phyloP scores from a whole-genome alignment of 208 protist species.

The Novymonas esmeraldas region DNA sequence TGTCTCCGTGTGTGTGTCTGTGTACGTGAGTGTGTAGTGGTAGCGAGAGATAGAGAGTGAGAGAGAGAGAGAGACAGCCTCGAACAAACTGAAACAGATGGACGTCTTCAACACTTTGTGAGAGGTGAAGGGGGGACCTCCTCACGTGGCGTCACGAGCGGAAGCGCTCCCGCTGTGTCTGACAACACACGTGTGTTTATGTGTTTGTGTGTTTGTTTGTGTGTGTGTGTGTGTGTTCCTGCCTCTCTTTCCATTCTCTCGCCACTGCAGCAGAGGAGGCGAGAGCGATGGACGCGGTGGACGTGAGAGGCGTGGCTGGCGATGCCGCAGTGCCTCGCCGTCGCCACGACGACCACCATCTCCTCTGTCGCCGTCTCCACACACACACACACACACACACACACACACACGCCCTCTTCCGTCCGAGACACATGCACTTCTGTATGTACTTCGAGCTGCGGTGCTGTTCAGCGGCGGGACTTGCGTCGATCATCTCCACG shows the following conservation, averaged over 20 bases:
- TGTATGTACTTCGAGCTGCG: background rate
- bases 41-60: too few species aligned
- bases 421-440: background rate
- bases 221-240: background rate
- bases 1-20: background rate
- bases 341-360: background rate
- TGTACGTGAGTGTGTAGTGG: background rate
- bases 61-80: too few species aligned
- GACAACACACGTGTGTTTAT: background rate
- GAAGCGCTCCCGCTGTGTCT: background rate
- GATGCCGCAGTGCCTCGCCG: too few species aligned
- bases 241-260: background rate
- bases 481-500: too few species aligned
- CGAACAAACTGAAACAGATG: too few species aligned
- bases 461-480: too few species aligned
- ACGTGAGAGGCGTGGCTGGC: too few species aligned
- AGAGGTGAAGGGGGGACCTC: too few species aligned
- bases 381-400: slow-evolving; percentile 3
- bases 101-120: too few species aligned
- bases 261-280: background rate
- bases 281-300: too few species aligned
- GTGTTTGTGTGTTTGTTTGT: background rate
- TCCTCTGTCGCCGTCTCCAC: background rate
- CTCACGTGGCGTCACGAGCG: too few species aligned
- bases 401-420: background rate